A percentile compares a stretch with the other conserved stretches of the same genome.
These are phyloP conservation scores for Fonsecaea nubica DNA, from an alignment of 2,329 filamentous ascomycete genomes.

Conservation along the genomic window DNA sequence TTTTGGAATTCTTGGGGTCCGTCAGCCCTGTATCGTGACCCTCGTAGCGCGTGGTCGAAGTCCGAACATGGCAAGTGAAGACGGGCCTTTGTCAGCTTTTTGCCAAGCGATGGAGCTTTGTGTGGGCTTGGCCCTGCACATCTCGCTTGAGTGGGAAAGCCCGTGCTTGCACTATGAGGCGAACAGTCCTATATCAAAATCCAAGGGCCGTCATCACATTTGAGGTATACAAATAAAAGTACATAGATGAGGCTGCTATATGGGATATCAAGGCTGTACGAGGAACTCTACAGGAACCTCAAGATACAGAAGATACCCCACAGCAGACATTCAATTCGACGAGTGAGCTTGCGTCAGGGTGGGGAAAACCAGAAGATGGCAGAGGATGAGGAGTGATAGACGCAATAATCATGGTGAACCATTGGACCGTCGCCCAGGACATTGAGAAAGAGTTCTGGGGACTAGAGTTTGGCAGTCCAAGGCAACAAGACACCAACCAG, in stretches of 20 bases:
- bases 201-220: neutral
- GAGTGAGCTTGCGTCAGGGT: neutral
- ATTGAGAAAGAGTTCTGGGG: neutral
- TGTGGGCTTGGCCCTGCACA: conserved; percentile 7
- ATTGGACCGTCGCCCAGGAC: neutral
- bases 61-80: neutral
- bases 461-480: neutral
- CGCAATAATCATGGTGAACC: neutral
- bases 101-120: neutral
- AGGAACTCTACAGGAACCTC: no score
- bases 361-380: neutral
- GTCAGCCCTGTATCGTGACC: neutral
- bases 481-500: neutral
- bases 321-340: neutral
- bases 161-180: neutral
- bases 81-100: neutral
- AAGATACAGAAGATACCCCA: neutral
- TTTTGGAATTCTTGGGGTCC: neutral
- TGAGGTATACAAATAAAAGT: neutral
- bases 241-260: neutral
- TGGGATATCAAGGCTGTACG: neutral
- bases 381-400: neutral
- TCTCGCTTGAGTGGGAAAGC: neutral
- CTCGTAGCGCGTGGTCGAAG: neutral
- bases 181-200: neutral